phyloP scores from a whole-genome alignment of 179 eudicot species.

The Heliamphora pulchella region DNA sequence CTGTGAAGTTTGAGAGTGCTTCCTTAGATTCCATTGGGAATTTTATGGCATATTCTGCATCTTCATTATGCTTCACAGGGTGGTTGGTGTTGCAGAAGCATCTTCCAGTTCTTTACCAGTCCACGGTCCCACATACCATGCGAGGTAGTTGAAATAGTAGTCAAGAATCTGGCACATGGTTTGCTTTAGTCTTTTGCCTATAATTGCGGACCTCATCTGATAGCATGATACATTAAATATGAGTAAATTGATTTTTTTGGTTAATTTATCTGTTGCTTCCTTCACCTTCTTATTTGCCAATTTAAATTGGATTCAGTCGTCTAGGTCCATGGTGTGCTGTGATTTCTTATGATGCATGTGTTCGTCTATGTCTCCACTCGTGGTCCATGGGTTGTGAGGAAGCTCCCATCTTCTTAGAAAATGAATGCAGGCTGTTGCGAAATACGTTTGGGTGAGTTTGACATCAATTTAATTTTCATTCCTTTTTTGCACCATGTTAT shows the following conservation, averaged over 20 bases:
- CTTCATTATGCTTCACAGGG: constrained; percentile 20
- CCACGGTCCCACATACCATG: constrained; percentile 28
- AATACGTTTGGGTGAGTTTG: constrained; percentile 61
- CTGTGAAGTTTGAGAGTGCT: background rate
- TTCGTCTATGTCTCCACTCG: constrained; percentile 79
- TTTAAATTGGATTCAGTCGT: constrained; percentile 40
- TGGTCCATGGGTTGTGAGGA: constrained; percentile 85
- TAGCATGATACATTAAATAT: background rate
- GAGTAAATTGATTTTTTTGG: background rate
- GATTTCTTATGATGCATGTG: constrained; percentile 85
- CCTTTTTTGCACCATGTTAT: background rate
- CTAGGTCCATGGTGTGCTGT: constrained; percentile 81
- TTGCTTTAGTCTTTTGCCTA: background rate
- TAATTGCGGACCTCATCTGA: background rate
- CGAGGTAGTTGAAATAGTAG: constrained; percentile 24
- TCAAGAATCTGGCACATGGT: background rate
- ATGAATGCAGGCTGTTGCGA: constrained; percentile 65
- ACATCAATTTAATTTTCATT: background rate
- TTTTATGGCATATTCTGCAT: background rate
- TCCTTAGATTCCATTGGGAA: background rate
- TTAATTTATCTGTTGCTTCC: background rate
- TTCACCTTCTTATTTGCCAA: background rate
- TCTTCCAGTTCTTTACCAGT: constrained; percentile 19
- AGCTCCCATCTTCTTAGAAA: constrained; percentile 77
- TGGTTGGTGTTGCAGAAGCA: constrained; percentile 15